Percentiles rank a stretch among this genome's conserved stretches.
Evolutionary conservation across 768 basidiomycete species (phyloP).

Genomic region (Sutorius australiensis): DNA sequence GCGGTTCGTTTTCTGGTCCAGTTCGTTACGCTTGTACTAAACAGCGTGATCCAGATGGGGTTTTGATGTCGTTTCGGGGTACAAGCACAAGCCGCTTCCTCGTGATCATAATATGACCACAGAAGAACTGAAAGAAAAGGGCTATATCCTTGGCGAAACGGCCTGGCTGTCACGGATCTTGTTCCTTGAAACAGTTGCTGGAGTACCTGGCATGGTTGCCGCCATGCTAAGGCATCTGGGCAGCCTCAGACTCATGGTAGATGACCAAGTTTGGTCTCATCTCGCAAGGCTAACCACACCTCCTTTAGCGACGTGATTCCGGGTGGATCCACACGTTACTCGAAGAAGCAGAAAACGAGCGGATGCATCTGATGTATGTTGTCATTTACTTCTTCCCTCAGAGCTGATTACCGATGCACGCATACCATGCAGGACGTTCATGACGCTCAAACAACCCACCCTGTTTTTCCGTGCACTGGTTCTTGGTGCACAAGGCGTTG

Average conservation of each 20-base stretch:
- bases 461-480: slow-evolving; percentile 77
- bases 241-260: slow-evolving; percentile 84
- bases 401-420: slow-evolving; percentile 13
- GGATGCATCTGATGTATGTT: slow-evolving; percentile 85
- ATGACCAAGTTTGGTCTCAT: slow-evolving; percentile 17
- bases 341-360: slow-evolving; percentile 95
- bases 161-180: slow-evolving; percentile 73
- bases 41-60: slow-evolving; percentile 39
- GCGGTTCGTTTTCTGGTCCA: slow-evolving; percentile 34
- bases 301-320: slow-evolving; percentile 46
- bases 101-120: slow-evolving; percentile 60
- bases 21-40: slow-evolving; percentile 1
- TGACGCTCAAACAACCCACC: slow-evolving; percentile 83
- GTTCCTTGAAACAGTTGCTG: slow-evolving; percentile 86
- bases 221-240: slow-evolving; percentile 83
- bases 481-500: slow-evolving; percentile 89
- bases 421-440: slow-evolving; percentile 71
- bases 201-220: slow-evolving; percentile 95
- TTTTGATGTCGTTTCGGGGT: slow-evolving; percentile 85
- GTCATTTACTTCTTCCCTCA: slow-evolving; percentile 1
- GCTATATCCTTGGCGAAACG: slow-evolving; percentile 68
- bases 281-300: slow-evolving; percentile 4
- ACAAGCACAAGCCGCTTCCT: slow-evolving; percentile 71
- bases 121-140: slow-evolving; percentile 67
- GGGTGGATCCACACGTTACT: slow-evolving; percentile 91